Evolutionary conservation across 768 basidiomycete genomes (phyloP).

Genomic region (Leccinum ochraceum): DNA sequence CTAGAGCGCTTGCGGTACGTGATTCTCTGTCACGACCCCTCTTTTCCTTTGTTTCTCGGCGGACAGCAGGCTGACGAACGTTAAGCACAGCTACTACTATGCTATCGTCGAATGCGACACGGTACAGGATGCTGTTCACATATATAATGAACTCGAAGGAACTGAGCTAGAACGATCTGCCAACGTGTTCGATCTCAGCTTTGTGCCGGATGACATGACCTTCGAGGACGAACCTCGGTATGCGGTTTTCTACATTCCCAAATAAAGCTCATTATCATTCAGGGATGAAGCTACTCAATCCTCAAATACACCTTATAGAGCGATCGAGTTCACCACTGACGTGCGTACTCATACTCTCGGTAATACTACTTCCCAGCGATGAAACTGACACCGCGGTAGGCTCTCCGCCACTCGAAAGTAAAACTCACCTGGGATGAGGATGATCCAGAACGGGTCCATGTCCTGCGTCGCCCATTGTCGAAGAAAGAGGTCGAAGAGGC

Average conservation of each 20-base stretch:
- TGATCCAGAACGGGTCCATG: conserved; percentile 79
- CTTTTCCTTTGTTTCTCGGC: neutral
- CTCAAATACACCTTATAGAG: conserved; percentile 58
- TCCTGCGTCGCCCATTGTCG: conserved; percentile 78
- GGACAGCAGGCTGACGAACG: conserved; percentile 7
- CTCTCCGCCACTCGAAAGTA: conserved; percentile 96
- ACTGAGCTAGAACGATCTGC: conserved; percentile 97
- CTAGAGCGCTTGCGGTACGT: conserved; percentile 83
- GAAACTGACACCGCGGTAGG: conserved; percentile 47
- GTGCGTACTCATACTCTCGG: conserved; percentile 45
- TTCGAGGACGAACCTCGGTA: conserved; percentile 81
- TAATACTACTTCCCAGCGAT: neutral
- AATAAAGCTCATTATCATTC: neutral
- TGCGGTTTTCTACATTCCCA: neutral
- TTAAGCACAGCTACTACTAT: conserved; percentile 80
- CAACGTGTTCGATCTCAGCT: conserved; percentile 94
- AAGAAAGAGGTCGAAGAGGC: conserved; percentile 88
- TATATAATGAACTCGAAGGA: conserved; percentile 86
- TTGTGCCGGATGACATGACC: conserved; percentile 85
- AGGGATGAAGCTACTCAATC: conserved; percentile 87
- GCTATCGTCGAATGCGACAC: conserved; percentile 90
- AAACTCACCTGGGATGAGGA: conserved; percentile 99
- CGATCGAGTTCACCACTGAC: conserved; percentile 89
- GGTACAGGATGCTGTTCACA: conserved; percentile 70
- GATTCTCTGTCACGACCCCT: neutral